Evolutionary conservation across 768 basidiomycete genomes (phyloP), one percentile per base, ranked within the genome.

Genomic region (Mycena polygramma): DNA sequence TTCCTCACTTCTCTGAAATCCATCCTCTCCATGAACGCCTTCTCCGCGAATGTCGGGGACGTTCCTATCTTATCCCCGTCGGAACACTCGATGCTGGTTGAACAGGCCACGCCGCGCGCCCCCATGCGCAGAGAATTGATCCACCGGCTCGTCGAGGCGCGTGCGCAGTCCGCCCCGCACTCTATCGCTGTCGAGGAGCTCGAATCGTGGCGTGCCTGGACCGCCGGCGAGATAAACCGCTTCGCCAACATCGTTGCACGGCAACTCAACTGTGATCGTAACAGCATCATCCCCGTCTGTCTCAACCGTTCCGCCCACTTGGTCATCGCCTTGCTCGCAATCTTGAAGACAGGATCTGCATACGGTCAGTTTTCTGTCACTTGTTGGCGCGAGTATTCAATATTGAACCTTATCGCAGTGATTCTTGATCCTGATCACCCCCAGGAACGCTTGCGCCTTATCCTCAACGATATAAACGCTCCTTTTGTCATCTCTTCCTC

Each of bases 261-360:
- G 52, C 22, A 53, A 15, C 26, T 53, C 11, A 14, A 24, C 14
- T 17, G 24, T 14, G 17, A 15, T n/a, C 52, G 30, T 22, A 53
- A 53, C 9, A 14, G 24, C 9, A 30, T 53, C 13, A 53, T 53
- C 52, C 52, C 52, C 52, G 52, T 53, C 30, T 53, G 52, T 53
- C 30, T 53, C 6, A 22, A 53, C 30, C 52, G 52, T n/a, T 53
- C 52, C 7, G 52, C 52, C 4, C 17, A 53, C 30, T 24, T 53
- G 10, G 52, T 53, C 30, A 53, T 53, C 24, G 52, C 52, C 9
- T 24, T 53, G 11, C 52, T 53, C 52, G 52, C 52, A 26, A 53
- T 53, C 52, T 53, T 53, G 52, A 53, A 53, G 52, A 53, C 22
- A 53, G 52, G 52, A 53, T 53, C 52, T 24, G 52, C 52, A 7